These are phyloP conservation scores for Epichloe uncinata DNA, from an alignment of 2,329 filamentous ascomycete genomes.

Conservation along the genomic window DNA sequence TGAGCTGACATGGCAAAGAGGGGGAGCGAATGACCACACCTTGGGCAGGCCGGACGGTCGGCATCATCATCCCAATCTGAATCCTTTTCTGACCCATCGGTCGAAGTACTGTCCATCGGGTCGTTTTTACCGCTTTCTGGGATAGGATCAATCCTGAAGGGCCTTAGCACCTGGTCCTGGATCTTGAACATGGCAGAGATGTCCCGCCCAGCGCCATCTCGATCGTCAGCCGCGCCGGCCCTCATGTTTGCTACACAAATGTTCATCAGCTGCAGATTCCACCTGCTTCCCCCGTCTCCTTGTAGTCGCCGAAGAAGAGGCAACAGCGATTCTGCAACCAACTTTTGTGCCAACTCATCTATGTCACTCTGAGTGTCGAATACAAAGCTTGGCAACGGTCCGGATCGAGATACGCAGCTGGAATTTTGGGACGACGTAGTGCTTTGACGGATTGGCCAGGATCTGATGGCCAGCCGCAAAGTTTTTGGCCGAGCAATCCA, in stretches of 20 bases:
- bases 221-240: constrained; percentile 35
- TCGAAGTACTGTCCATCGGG: constrained; percentile 14
- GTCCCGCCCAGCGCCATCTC: constrained; percentile 51
- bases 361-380: constrained; percentile 49
- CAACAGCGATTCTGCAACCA: constrained; percentile 56
- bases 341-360: constrained; percentile 48
- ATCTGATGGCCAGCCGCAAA: constrained; percentile 65
- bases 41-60: constrained; percentile 22
- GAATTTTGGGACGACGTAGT: constrained; percentile 41
- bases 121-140: constrained; percentile 9
- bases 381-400: constrained; percentile 57
- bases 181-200: constrained; percentile 72
- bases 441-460: constrained; percentile 25
- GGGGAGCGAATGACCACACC: constrained; percentile 41
- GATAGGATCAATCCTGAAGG: constrained; percentile 44
- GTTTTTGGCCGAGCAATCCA: constrained; percentile 79
- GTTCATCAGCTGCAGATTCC: constrained; percentile 77
- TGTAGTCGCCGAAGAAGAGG: constrained; percentile 65
- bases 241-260: constrained; percentile 80
- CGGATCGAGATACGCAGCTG: constrained; percentile 63
- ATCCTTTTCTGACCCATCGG: constrained; percentile 11
- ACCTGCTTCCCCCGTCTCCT: constrained; percentile 49
- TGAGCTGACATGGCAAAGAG: constrained; percentile 46
- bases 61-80: constrained; percentile 18
- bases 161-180: constrained; percentile 55